Evolutionary conservation across 768 basidiomycete genomes (phyloP), one percentile per base, ranked within the genome.

Genomic region (Suillus luteus): DNA sequence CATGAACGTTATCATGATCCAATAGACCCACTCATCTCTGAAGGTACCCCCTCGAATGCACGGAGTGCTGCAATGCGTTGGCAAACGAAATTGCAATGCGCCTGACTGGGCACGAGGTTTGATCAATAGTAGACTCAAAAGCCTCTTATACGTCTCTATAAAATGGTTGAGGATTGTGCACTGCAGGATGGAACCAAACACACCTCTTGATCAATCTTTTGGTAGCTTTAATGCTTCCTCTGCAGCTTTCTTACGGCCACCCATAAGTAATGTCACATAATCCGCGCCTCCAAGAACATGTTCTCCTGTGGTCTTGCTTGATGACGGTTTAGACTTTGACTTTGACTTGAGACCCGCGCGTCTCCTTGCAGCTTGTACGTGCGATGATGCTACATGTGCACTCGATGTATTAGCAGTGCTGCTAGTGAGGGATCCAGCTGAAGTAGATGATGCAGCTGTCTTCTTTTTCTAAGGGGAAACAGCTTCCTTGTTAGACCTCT

Each of bases 161-260:
- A 91, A 85, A 74, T 93, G 92, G 80, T 93, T 89, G 79, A 93
- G 93, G 55, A 77, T 44, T 91, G 83, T 60, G 90, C 73, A 8
- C 87, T 85, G 49, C 94, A 86, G 0, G 89, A 88, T n/a, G 70
- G 71, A 2, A 81, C 78, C 81, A 22, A 83, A 68, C 44, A 75
- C 62, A 31, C 75, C 79, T 31, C 55, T 4, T 68, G 51, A 48
- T 22, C 64, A 63, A 22, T 60, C 51, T 49, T 37, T 51, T 24
- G 85, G 83, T 48, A 92, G 72, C 67, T 89, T 92, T 49, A 78
- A 71, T 8, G 88, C 90, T 73, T 92, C 92, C 70, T 84, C 81
- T 60, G 76, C 80, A 15, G 86, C 90, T 70, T 84, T 90, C 69
- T 82, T 81, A 64, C 91, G 79, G n/a, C 90, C 80, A 19, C 91